A percentile compares a stretch with the other conserved stretches of the same genome.
phyloP scores from a whole-genome alignment of 2,329 filamentous ascomycete species.

The Cladosporium velox region DNA sequence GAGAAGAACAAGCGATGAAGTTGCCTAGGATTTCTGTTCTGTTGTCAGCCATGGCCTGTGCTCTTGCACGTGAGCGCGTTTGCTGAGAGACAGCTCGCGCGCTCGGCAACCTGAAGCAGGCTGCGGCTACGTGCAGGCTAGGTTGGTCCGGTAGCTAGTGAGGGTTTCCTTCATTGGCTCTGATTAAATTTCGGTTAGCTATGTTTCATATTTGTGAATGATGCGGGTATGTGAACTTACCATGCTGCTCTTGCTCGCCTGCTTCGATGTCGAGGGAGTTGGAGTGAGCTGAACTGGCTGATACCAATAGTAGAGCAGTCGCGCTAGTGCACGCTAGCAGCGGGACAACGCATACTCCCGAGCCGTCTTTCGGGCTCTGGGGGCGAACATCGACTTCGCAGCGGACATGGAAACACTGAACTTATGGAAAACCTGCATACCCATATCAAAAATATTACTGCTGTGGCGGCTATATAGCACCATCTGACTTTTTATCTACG shows the following conservation, averaged over 20 bases:
- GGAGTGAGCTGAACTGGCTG: background rate
- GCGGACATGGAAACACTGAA: no score
- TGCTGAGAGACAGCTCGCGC: background rate
- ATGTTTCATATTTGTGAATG: background rate
- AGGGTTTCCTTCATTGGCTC: constrained; percentile 15
- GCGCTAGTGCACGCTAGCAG: background rate
- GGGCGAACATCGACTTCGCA: no score
- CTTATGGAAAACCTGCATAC: no score
- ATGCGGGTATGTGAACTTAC: background rate
- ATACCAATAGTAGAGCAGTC: background rate
- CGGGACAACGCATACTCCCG: background rate
- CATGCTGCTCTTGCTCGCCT: constrained; percentile 15
- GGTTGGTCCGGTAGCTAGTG: constrained; percentile 21
- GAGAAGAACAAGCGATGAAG: constrained; percentile 12
- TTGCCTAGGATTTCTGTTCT: constrained; percentile 21
- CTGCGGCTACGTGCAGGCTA: constrained; percentile 18
- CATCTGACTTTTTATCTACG: no score
- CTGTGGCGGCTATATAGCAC: no score
- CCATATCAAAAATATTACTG: no score
- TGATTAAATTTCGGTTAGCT: constrained; percentile 4
- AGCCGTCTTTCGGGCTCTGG: no score
- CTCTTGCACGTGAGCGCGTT: constrained; percentile 11
- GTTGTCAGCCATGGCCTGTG: constrained; percentile 17
- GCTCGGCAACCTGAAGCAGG: constrained; percentile 7
- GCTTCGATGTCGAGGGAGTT: background rate